These are phyloP conservation scores for Pichia exigua DNA, from an alignment of 805 yeast genomes.

Conservation along the genomic window DNA sequence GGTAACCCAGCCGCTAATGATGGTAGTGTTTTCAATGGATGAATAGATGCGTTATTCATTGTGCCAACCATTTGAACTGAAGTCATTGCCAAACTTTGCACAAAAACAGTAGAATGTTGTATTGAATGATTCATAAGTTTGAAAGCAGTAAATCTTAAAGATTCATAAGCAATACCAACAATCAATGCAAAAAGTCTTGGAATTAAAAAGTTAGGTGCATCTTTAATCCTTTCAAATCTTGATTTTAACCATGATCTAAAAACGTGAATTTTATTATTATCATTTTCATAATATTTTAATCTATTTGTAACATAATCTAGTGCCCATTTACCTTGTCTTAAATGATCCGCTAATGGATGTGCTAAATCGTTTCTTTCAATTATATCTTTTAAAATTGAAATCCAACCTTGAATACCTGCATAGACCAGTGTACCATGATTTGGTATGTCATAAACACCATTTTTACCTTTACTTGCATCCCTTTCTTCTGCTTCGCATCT, in stretches of 20 bases:
- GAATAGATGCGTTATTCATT: constrained; percentile 66
- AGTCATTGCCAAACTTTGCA: constrained; percentile 70
- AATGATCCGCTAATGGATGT: constrained; percentile 73
- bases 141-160: constrained; percentile 64
- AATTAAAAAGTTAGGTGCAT: constrained; percentile 68
- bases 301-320: constrained; percentile 65
- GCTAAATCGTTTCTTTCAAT: constrained; percentile 69
- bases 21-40: constrained; percentile 55
- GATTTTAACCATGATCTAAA: constrained; percentile 63
- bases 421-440: constrained; percentile 64
- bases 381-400: constrained; percentile 53
- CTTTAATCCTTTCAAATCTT: constrained; percentile 54
- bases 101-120: constrained; percentile 59
- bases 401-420: constrained; percentile 94
- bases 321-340: constrained; percentile 86
- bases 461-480: constrained; percentile 63
- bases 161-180: constrained; percentile 78
- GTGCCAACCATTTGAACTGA: constrained; percentile 82
- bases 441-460: constrained; percentile 73
- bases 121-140: constrained; percentile 45
- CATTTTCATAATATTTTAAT: constrained; percentile 41
- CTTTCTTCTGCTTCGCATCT: constrained; percentile 83
- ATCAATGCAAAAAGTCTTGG: constrained; percentile 84
- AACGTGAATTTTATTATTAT: constrained; percentile 39
- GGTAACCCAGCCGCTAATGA: constrained; percentile 95